Evolutionary conservation across 2,329 filamentous ascomycete genomes (phyloP), one percentile per base, ranked within the genome.

Genomic region (Hypoxylon rubiginosum): DNA sequence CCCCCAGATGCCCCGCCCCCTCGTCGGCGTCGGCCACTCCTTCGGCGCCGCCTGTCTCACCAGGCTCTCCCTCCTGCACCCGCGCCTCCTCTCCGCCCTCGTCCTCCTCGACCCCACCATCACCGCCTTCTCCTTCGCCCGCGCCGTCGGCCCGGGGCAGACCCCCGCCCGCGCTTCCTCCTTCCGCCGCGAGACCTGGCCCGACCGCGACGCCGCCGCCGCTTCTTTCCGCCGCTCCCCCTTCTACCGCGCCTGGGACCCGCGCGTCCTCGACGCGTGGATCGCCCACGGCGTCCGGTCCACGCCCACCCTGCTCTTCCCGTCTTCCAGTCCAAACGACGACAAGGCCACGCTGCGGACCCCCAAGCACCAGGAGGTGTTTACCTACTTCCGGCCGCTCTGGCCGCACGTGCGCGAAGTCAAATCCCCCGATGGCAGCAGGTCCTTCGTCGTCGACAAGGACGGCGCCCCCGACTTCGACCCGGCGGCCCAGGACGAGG

Each of bases 21-120:
- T 97, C 19, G 80, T 97, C 68, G 94, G 92, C 61, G 79, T 98
- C 28, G 95, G 93, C 15, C 95, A 98, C 80, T 97, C 93, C 72
- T 94, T 97, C 83, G 95, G 95, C 71, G 94, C 86, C 69, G 88
- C 87, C 75, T 87, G 92, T 63, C 84, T 97, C 58, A 84, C 87
- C 58, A 89, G 93, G 71, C 83, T 95, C 15, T 83, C 92, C 4
- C 82, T 95, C 10, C 85, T 93, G 71, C 91, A 97, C 79, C 94
- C 95, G 1, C 91, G 94, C 7, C 87, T 97, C 19, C 85, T 97
- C 69, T 86, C 89, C 67, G 87, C 88, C 7, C 79, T 97, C 6
- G 83, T 97, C 48, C 85, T 97, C 32, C 82, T 97, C n/a, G 94
- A 97, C 75, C 93, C 94, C 0, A 92, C 96, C 66, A 90, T 97